Evolutionary conservation across 495 filamentous ascomycete species (phyloP).

Genomic region (Niebla homalea): DNA sequence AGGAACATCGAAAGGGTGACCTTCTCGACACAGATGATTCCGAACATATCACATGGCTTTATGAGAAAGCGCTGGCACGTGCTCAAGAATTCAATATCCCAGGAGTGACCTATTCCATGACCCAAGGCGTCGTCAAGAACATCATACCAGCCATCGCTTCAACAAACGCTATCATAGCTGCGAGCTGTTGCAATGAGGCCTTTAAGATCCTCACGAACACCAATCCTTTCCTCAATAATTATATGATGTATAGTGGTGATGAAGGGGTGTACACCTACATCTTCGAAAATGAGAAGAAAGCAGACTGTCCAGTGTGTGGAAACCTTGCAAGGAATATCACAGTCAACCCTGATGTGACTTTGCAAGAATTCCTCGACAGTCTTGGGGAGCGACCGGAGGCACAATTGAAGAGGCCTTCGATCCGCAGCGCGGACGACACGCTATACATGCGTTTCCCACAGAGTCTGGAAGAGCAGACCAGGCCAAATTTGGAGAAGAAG

Average conservation of each 20-base stretch:
- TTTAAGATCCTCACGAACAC: conserved; percentile 79
- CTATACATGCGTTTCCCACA: conserved; percentile 81
- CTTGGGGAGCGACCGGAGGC: conserved; percentile 73
- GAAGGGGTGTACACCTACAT: conserved; percentile 94
- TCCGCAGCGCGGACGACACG: conserved; percentile 67
- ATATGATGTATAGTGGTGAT: conserved; percentile 99
- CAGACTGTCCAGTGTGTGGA: conserved; percentile 90
- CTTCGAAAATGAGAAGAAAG: conserved; percentile 81
- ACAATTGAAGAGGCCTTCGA: conserved; percentile 78
- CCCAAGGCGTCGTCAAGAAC: conserved; percentile 97
- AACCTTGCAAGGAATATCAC: conserved; percentile 59
- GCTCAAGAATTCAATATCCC: conserved; percentile 80
- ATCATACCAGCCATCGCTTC: conserved; percentile 98
- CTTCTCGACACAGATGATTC: conserved; percentile 90
- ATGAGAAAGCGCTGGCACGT: conserved; percentile 66
- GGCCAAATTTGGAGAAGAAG: conserved; percentile 68
- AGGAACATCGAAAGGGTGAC: conserved; percentile 40
- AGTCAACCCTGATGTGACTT: conserved; percentile 56
- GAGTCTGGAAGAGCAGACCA: conserved; percentile 66
- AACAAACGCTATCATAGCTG: conserved; percentile 94
- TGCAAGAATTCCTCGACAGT: conserved; percentile 76
- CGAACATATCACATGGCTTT: conserved; percentile 95
- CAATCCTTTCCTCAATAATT: conserved; percentile 78
- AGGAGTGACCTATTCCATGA: conserved; percentile 91
- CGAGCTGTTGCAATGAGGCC: conserved; percentile 89